Base-by-base conservation (phyloP, 1,284 basidiomycete species). In the Ceratobasidium sp. region DNA sequence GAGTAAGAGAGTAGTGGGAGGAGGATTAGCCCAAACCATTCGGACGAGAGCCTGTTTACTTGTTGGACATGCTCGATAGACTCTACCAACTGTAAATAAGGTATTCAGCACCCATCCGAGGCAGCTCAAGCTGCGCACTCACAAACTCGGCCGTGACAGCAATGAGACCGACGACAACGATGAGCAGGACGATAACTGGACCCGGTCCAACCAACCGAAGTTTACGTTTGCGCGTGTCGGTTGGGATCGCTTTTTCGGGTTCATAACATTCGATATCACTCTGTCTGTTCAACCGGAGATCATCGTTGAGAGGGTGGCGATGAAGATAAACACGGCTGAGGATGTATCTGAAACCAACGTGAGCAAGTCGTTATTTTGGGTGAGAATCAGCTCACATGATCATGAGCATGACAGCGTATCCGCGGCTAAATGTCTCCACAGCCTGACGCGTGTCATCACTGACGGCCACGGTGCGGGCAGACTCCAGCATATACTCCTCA, bases 21-120 rank as follows among this genome's bases (percentile, higher is more conserved):
- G 10, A 73, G 52, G 16, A 73, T 70, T 14, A 73, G 57, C 8
- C 72, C 72, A 23, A 73, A 67, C 72, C 72, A 73, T 28, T 64
- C 67, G 5, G 53, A 45, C 21, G 53, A 46, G 3, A 71, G 28
- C 18, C 48, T 41, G 39, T 48, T 45, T 12, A 34, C 30, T 12
- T 72, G 28, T n/a, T 58, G 62, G n/a, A 64, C 61, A 23, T 72
- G 60, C 21, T 62, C 60, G 14, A 72, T 57, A 9, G 61, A 67
- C 16, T 48, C 41, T 14, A 72, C 72, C 16, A 72, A 50, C 71
- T 72, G 28, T 2, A 43, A 45, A 32, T n/a, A n/a, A n/a, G n/a
- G n/a, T n/a, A n/a, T n/a, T n/a, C 5, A 34, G 21, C 21, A 72
- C 21, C 34, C 28, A 1, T 26, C n/a, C 41, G 6, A 36, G 21